Base-by-base conservation (phyloP, 768 basidiomycete species). In the Crepidotus variabilis region DNA sequence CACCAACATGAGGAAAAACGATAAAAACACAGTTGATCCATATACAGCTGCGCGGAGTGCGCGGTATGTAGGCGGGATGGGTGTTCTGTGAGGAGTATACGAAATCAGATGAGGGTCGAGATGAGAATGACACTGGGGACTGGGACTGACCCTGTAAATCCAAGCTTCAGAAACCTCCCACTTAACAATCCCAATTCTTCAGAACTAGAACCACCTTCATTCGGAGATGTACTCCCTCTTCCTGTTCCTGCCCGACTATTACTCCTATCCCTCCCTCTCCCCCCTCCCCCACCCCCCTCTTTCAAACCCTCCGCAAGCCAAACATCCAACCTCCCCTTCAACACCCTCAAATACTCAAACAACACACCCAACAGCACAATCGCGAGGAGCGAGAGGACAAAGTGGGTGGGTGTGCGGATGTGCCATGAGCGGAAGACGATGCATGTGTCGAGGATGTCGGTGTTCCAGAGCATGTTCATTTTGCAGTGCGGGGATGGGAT, bases 1-100 rank as follows among this genome's bases (percentile, higher is more conserved):
- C 39, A 96, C 86, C 56, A 97, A 76, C 94, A 97, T 97, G 67
- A 93, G 82, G 81, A 92, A 92, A 78, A 89, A 90, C 34, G 90
- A 90, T 57, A 93, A 69, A 69, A 87, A 87, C 20, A 93, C 84
- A 2, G 83, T 83, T 3, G 77, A 70, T n/a, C 87, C 92, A 63
- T 95, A 96, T 35, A 92, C 67, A 1, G 68, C 62, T 6, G 92
- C 88, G 22, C 91, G 79, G 46, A 86, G 62, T n/a, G 77, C 58
- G 21, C 87, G 83, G 39, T 77, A 71, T 7, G 72, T 52, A 21
- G 72, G 56, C 0, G 86, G 85, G 0, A 88, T 78, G 9, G 74
- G 73, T 8, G 73, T 74, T 18, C 86, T 87, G 51, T 11, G 22
- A 46, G 21, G 21, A 24, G 39, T 55, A 10, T 14, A 36, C 5